Evolutionary conservation across 495 filamentous ascomycete species (phyloP), one percentile per base, ranked within the genome.

Genomic region (Amniculicola lignicola): DNA sequence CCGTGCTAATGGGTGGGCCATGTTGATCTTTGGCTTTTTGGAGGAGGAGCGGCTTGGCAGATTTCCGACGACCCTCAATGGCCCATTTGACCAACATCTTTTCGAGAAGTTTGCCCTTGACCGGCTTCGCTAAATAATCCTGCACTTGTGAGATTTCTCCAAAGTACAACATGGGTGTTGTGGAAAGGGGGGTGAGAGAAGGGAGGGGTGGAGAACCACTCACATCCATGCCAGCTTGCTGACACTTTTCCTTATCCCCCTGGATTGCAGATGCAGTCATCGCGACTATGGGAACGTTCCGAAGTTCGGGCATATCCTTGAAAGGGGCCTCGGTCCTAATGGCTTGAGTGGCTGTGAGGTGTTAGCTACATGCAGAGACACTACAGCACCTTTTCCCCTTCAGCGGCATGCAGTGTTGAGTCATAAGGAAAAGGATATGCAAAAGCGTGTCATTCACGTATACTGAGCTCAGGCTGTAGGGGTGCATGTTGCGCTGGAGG

Each of bases 241-340:
- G 76, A 59, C 87, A 92, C 64, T 89, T 91, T 63, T 92, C 88
- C 15, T 74, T 75, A 62, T 92, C 88, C 3, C 88, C 89, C 57
- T 89, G 82, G 56, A 91, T 90, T 0, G 88, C 88, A 24, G 80
- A 83, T 1, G 89, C 88, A 0, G 89, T 92, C 79, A 93, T 83
- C 6, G 88, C 89, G 4, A 94, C 79, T 25, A 92, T 88, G 0
- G 86, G 86, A 0, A 88, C 77, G 1, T 78, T 68, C 16, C 72
- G 71, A 16, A 82, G 56, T 10, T 63, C 59, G 14, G 77, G 72
- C 12, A 74, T 69, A 12, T 66, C 65, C 41, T 77, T 78, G 60
- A 85, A 83, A 2, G 80, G 82, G 2, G 69, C 48, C 51, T 83
- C 76, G 42, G 80, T 77, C 33, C 88, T 74, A 21, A 93, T 80